Evolutionary conservation across 2,329 filamentous ascomycete species (phyloP).

Genomic region (Celoporthe dispersa): DNA sequence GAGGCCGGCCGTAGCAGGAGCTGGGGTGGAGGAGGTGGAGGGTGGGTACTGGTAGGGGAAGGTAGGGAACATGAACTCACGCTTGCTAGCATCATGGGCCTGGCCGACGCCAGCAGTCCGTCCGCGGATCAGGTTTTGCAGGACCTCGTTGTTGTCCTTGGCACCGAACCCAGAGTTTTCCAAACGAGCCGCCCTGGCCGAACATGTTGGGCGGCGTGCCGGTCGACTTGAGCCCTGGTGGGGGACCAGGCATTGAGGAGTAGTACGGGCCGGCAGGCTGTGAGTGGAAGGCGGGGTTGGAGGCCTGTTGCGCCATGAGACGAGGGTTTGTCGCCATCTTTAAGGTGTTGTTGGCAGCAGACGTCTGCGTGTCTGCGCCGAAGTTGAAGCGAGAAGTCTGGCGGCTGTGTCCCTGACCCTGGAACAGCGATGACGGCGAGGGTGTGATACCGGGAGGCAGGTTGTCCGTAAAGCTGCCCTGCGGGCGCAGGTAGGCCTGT

Average conservation of each 20-base stretch:
- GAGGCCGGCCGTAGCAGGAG: conserved; percentile 82
- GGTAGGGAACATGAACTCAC: conserved; percentile 97
- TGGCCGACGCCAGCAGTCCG: conserved; percentile 70
- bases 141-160: conserved; percentile 76
- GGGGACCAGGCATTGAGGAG: conserved; percentile 86
- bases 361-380: conserved; percentile 72
- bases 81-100: conserved; percentile 86
- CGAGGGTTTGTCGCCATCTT: conserved; percentile 81
- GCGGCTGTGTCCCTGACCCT: conserved; percentile 68
- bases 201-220: conserved; percentile 96
- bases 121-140: conserved; percentile 81
- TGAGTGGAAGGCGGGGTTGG: conserved; percentile 79
- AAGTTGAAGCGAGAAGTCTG: conserved; percentile 90
- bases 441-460: conserved; percentile 63
- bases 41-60: conserved; percentile 85
- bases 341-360: conserved; percentile 64
- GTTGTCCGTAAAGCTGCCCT: conserved; percentile 60
- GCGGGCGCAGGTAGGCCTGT: conserved; percentile 71
- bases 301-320: conserved; percentile 74
- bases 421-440: conserved; percentile 55
- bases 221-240: conserved; percentile 92
- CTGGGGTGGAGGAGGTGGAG: conserved; percentile 79
- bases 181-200: conserved; percentile 84
- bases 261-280: conserved; percentile 75
- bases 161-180: conserved; percentile 71